Evolutionary conservation across 495 filamentous ascomycete species (phyloP), one percentile per base, ranked within the genome.

Genomic region (Neurospora sp.): DNA sequence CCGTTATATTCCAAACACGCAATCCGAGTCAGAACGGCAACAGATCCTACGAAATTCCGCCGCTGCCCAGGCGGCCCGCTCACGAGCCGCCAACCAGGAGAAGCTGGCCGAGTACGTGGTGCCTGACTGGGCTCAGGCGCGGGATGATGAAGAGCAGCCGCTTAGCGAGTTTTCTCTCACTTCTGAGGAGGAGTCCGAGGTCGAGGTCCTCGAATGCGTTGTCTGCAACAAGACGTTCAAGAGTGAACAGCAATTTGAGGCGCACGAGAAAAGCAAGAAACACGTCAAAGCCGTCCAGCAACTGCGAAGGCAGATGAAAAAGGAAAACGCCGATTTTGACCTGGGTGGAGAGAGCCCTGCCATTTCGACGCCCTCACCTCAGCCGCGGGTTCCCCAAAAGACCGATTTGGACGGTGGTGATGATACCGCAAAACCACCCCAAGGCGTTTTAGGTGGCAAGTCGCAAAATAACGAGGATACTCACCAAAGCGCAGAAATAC

Each of bases 191-290:
- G 88, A 89, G n/a, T 86, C 87, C 31, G 84, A 88, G 70, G 76
- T 84, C 68, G 89, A 88, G 80, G 84, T 86, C 76, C 92, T 93
- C 71, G 96, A 98, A 78, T 99, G 96, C 79, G 90, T 98, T 70
- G 92, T 92, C 27, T 99, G 96, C 79, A 87, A 88, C 77, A 99
- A 99, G 82, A 91, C 76, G 3, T 99, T 98, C 85, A 97, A 96
- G 79, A 97, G 94, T 72, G 91, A 97, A 78, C 92, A 92, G 75
- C 96, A 98, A 76, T 95, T 90, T 73, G 89, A 94, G 78, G 89
- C 92, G n/a, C 96, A 99, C 77, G 95, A 98, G 82, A 92, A 91
- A 81, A 97, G 94, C 83, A 98, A 97, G 79, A 98, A 98, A 79
- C 96, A 99, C 78, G 77, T 89, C 61, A 97, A 96, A 78, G 91